Conservation (phyloP, 176 grass and related monocot species). For the Hordeum vulgare region MorexV3_pseudomolecules_assembly NC_058523.1:109280539-109281038, state of each 20-base stretch:
- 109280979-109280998: not conserved
- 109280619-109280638: not conserved
- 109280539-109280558: not conserved
- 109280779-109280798: slow-evolving; percentile 43
- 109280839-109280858: not conserved
- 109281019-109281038: not conserved
- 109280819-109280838: not conserved
- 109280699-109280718: slow-evolving; percentile 70
- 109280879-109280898: not conserved
- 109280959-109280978: not conserved
- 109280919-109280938: not conserved
- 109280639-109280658: slow-evolving; percentile 58
- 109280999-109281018: not conserved
- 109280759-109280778: slow-evolving; percentile 73
- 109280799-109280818: not conserved
- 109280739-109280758: slow-evolving; percentile 58
- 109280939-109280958: not conserved
- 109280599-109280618: not conserved
- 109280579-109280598: not conserved
- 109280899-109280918: not conserved
- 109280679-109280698: slow-evolving; percentile 69
- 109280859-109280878: not conserved
- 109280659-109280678: slow-evolving; percentile 82
- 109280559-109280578: slow-evolving; percentile 83
- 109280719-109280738: slow-evolving; percentile 81